A percentile compares a stretch with the other conserved stretches of the same genome.
These are phyloP conservation scores for Dichotomopilus funicola DNA, from an alignment of 2,329 filamentous ascomycete species.

Conservation along the genomic window DNA sequence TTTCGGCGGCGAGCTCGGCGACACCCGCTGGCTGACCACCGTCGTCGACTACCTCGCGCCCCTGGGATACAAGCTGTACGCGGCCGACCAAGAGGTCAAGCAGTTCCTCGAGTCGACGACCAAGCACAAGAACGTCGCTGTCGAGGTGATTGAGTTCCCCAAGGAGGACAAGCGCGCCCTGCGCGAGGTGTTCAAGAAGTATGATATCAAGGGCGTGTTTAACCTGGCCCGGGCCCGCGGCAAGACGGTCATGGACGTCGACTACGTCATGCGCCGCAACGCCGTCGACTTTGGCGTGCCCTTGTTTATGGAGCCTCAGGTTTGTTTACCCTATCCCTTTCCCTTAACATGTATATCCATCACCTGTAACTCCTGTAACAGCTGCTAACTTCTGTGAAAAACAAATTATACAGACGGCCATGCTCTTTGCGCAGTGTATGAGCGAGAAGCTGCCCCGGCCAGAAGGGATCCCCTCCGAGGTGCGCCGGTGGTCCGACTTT, in stretches of 20 bases:
- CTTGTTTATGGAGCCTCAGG: slow-evolving; percentile 97
- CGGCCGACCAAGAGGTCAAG: slow-evolving; percentile 77
- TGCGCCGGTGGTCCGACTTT: slow-evolving; percentile 92
- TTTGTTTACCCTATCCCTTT: slow-evolving; percentile 39
- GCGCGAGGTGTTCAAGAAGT: slow-evolving; percentile 91
- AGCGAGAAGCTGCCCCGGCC: slow-evolving; percentile 85
- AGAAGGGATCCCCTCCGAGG: slow-evolving; percentile 85
- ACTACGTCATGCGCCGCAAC: slow-evolving; percentile 98
- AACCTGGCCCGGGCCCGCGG: slow-evolving; percentile 82
- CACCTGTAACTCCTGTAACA: slow-evolving; percentile 19
- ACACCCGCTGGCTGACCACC: slow-evolving; percentile 59
- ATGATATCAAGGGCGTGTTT: slow-evolving; percentile 93
- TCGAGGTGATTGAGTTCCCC: slow-evolving; percentile 95
- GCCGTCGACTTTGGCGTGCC: slow-evolving; percentile 97
- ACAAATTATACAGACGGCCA: slow-evolving; percentile 63
- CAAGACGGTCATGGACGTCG: slow-evolving; percentile 79
- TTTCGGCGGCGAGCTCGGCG: slow-evolving; percentile 76
- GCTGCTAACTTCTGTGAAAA: neutral
- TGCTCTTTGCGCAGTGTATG: slow-evolving; percentile 96
- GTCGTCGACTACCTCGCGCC: slow-evolving; percentile 84
- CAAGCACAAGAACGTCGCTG: slow-evolving; percentile 55
- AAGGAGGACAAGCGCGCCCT: slow-evolving; percentile 92
- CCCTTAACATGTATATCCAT: slow-evolving; percentile 20
- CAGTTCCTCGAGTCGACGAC: slow-evolving; percentile 66
- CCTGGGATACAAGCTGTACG: slow-evolving; percentile 90